Conservation (phyloP, 257 asterid species). For the Solanum peruvianum region DNA sequence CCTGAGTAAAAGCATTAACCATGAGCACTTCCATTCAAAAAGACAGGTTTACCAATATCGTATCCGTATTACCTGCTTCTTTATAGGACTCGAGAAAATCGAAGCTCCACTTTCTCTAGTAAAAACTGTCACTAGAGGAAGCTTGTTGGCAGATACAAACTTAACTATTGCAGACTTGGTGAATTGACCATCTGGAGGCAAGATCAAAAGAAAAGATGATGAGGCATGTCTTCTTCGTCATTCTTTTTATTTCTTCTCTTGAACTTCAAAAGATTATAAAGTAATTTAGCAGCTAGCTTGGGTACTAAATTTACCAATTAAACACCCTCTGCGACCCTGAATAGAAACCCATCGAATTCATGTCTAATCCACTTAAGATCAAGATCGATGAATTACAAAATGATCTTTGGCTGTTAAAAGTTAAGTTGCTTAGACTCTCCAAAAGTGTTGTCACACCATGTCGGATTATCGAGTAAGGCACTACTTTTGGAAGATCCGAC, state of each 20-base stretch:
- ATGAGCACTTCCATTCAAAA: not conserved
- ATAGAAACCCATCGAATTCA: not conserved
- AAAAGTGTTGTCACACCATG: not conserved
- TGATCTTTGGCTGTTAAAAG: not conserved
- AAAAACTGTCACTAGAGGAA: constrained; percentile 74
- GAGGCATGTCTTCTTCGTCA: not conserved
- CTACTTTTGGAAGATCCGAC: not conserved
- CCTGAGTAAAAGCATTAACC: constrained; percentile 27
- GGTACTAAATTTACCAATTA: not conserved
- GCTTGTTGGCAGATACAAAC: constrained; percentile 79
- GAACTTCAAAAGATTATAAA: not conserved
- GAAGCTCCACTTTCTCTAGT: constrained; percentile 64
- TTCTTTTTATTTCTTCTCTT: not conserved
- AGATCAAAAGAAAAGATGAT: not conserved
- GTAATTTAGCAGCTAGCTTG: not conserved
- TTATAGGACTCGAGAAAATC: constrained; percentile 72
- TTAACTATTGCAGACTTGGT: constrained; percentile 48
- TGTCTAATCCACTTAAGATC: not conserved
- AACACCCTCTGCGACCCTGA: not conserved
- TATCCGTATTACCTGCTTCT: constrained; percentile 54
- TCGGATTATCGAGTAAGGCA: not conserved
- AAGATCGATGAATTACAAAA: not conserved
- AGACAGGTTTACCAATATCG: not conserved
- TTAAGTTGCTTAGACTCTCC: not conserved
- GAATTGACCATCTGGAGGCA: constrained; percentile 62